These are phyloP conservation scores for Phlebiopsis flavidoalba DNA, from an alignment of 768 basidiomycete species.

Conservation along the genomic window DNA sequence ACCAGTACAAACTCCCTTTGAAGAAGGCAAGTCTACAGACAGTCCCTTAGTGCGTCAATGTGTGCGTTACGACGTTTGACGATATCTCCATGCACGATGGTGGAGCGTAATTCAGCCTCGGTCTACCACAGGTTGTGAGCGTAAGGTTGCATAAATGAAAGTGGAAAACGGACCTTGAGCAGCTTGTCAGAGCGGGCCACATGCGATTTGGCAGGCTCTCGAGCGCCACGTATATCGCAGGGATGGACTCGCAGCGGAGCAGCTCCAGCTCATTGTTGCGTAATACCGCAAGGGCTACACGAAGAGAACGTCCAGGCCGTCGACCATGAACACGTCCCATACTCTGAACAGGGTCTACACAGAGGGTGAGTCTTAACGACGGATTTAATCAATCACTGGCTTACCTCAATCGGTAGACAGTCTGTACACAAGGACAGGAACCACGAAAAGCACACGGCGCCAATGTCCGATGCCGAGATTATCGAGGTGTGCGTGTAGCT, in stretches of 20 bases:
- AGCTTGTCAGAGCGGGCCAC: slow-evolving; percentile 93
- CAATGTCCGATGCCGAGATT: slow-evolving; percentile 84
- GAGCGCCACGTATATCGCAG: slow-evolving; percentile 84
- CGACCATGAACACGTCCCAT: slow-evolving; percentile 94
- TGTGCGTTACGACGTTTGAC: slow-evolving; percentile 50
- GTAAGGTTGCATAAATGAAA: not conserved
- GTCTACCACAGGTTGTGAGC: not conserved
- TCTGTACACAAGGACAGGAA: slow-evolving; percentile 95
- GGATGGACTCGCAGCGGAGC: slow-evolving; percentile 76
- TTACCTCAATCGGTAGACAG: slow-evolving; percentile 89
- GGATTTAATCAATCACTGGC: slow-evolving; percentile 18
- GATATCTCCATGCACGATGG: slow-evolving; percentile 51
- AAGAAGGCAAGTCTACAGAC: not conserved
- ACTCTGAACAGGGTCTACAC: slow-evolving; percentile 85
- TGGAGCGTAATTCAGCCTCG: slow-evolving; percentile 45
- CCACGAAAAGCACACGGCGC: slow-evolving; percentile 98
- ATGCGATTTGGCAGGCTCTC: slow-evolving; percentile 87
- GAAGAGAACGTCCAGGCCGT: slow-evolving; percentile 90
- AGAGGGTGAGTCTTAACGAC: not conserved
- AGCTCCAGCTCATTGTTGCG: slow-evolving; percentile 82
- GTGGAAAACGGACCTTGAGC: slow-evolving; percentile 58
- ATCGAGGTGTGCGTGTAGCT: slow-evolving; percentile 68
- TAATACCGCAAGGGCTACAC: slow-evolving; percentile 85
- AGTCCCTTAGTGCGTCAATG: slow-evolving; percentile 25
- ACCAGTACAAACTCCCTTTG: not conserved